Percentiles rank a stretch among this genome's conserved stretches.
Evolutionary conservation across 345 rosid genomes (phyloP).

Genomic region (Hypericum androsaemum): DNA sequence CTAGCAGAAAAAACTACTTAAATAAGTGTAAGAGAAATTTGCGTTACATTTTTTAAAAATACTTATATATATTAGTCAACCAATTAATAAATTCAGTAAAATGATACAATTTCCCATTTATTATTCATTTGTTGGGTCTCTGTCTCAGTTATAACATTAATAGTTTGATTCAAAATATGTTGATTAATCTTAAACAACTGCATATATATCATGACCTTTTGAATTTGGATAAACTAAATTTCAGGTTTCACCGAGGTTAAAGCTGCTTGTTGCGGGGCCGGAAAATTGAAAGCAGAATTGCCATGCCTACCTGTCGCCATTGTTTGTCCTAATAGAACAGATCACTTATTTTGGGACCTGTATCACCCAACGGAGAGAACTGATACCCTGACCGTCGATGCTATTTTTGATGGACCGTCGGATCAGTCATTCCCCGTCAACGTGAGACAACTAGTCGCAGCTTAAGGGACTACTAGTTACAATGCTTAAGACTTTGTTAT

Average conservation of each 20-base stretch:
- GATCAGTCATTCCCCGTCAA: not conserved
- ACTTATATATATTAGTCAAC: too few relatives aligned
- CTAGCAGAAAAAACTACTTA: too few relatives aligned
- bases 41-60: too few relatives aligned
- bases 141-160: too few relatives aligned
- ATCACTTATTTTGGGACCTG: not conserved
- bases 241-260: not conserved
- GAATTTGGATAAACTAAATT: not conserved
- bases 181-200: too few relatives aligned
- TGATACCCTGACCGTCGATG: not conserved
- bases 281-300: not conserved
- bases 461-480: not conserved
- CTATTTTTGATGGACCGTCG: not conserved
- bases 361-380: not conserved
- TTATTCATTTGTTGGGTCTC: too few relatives aligned
- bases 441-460: not conserved
- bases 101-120: too few relatives aligned
- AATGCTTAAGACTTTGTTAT: not conserved
- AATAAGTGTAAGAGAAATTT: too few relatives aligned
- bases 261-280: not conserved
- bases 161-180: too few relatives aligned
- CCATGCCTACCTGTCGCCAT: not conserved
- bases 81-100: too few relatives aligned
- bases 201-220: too few relatives aligned
- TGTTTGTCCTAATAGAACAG: not conserved